Percentiles rank a stretch among this genome's conserved stretches.
Evolutionary conservation across 192 early-diverging fungal species (phyloP).

Genomic region (Mortierella alpina): DNA sequence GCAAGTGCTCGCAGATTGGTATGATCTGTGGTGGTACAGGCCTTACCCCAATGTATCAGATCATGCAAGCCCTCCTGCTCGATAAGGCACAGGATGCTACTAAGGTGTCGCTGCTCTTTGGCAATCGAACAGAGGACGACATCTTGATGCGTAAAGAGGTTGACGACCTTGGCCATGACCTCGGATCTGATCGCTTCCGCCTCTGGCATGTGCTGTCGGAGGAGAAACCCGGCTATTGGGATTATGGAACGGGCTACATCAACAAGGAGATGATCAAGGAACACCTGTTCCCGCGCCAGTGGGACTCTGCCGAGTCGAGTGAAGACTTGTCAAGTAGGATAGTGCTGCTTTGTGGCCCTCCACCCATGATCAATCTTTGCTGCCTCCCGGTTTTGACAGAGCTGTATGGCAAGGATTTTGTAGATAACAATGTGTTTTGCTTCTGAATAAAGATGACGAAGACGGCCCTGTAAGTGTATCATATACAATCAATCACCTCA

Average conservation of each 20-base stretch:
- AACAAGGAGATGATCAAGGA: conserved; percentile 41
- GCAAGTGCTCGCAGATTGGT: conserved; percentile 72
- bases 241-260: conserved; percentile 43
- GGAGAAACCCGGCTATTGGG: conserved; percentile 33
- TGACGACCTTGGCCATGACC: conserved; percentile 65
- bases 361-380: conserved; percentile 52
- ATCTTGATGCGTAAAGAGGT: conserved; percentile 78
- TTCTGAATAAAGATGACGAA: conserved; percentile 1
- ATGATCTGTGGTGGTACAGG: conserved; percentile 91
- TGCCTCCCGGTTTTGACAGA: conserved; percentile 53
- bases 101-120: conserved; percentile 80
- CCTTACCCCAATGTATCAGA: conserved; percentile 86
- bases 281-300: conserved; percentile 26
- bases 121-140: conserved; percentile 81
- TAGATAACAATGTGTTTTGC: conserved; percentile 44
- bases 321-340: conserved; percentile 26
- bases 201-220: conserved; percentile 73
- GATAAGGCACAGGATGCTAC: conserved; percentile 75
- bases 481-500: neutral
- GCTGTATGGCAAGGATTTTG: conserved; percentile 32
- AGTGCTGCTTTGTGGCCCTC: conserved; percentile 57
- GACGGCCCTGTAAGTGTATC: neutral
- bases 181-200: conserved; percentile 71
- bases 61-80: conserved; percentile 72
- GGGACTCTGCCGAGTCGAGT: neutral